These are phyloP conservation scores for Thuja plicata DNA, from an alignment of 83 land plant genomes.

Conservation along the genomic window DNA sequence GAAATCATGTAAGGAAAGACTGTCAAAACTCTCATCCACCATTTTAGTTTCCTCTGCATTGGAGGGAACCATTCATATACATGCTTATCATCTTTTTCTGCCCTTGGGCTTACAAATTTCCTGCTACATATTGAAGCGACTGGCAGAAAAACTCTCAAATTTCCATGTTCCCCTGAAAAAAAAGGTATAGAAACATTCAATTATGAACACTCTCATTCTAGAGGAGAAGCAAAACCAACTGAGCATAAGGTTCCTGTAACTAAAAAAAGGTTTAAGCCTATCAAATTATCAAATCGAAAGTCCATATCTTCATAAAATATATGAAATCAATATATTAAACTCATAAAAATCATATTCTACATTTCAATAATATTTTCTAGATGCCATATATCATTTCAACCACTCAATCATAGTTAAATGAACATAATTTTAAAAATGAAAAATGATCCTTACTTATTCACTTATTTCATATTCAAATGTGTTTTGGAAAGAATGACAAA, in stretches of 20 bases:
- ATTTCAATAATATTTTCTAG: background rate
- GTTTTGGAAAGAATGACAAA: background rate
- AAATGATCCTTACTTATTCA: background rate
- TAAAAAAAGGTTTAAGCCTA: too few relatives aligned
- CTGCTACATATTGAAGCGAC: background rate
- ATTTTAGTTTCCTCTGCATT: constrained; percentile 64
- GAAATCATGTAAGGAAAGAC: constrained; percentile 66
- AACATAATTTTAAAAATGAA: background rate
- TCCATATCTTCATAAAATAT: background rate
- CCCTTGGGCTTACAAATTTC: constrained; percentile 17
- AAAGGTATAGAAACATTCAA: background rate
- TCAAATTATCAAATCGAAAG: too few relatives aligned
- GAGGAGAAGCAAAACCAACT: background rate
- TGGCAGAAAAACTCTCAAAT: background rate
- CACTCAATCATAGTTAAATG: background rate
- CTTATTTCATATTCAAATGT: background rate
- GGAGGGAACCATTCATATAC: constrained; percentile 46
- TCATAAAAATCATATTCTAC: background rate
- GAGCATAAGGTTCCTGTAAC: too few relatives aligned
- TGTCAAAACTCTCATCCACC: constrained; percentile 71
- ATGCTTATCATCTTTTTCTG: constrained; percentile 44
- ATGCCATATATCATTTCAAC: background rate
- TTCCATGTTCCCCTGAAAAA: background rate
- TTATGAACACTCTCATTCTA: background rate
- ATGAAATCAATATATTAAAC: background rate